Percentiles rank a stretch among this genome's conserved stretches.
Conservation (phyloP, 306 rosid genomes). For the Vigna nakashimae region DNA sequence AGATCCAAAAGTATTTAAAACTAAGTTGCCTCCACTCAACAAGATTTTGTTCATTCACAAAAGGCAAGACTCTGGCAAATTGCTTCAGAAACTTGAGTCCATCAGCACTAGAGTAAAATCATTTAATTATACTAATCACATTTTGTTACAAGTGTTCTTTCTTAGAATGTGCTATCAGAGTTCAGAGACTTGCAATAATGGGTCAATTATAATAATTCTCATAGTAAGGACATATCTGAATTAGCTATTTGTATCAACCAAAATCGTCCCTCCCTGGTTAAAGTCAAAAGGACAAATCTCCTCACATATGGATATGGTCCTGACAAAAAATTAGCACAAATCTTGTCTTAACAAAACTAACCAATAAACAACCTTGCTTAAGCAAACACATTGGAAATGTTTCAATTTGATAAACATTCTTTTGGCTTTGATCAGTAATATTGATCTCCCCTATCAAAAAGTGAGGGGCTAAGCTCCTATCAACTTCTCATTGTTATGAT, state of each 20-base stretch:
- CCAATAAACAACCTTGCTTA: constrained; percentile 18
- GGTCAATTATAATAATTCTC: background rate
- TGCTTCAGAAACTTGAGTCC: too few relatives aligned
- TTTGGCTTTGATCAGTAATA: constrained; percentile 12
- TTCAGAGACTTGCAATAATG: too few relatives aligned
- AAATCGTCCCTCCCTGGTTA: background rate
- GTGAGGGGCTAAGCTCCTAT: constrained; percentile 14
- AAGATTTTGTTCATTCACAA: too few relatives aligned
- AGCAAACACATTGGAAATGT: background rate
- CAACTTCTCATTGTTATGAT: constrained; percentile 4
- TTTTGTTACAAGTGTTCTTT: too few relatives aligned
- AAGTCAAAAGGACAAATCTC: background rate
- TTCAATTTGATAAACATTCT: constrained; percentile 1
- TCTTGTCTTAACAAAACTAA: background rate
- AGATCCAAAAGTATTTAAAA: too few relatives aligned
- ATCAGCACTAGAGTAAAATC: too few relatives aligned
- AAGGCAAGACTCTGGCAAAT: too few relatives aligned
- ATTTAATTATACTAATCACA: too few relatives aligned
- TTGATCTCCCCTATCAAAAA: constrained; percentile 23
- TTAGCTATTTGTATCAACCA: background rate
- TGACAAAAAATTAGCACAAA: background rate
- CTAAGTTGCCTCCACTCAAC: too few relatives aligned
- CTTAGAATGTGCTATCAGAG: too few relatives aligned
- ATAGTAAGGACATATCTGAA: background rate
- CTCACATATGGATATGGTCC: background rate